phyloP scores from a whole-genome alignment of 345 rosid species.

The Camelina hispida region DNA sequence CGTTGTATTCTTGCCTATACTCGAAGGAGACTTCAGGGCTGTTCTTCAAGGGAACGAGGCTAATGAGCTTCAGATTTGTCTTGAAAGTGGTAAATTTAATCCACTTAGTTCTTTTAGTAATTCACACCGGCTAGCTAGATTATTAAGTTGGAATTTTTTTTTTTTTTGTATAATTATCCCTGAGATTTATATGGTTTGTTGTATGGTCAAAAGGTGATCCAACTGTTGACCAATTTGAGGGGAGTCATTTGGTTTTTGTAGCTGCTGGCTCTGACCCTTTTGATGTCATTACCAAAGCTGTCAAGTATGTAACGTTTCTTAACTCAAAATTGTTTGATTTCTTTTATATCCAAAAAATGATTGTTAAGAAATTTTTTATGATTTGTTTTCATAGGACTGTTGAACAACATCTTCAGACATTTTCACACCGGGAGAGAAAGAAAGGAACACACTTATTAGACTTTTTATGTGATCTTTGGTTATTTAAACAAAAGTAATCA shows the following conservation, averaged over 20 bases:
- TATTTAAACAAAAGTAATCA: too few species aligned
- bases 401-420: conserved; percentile 64
- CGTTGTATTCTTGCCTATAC: conserved; percentile 58
- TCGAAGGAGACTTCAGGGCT: conserved; percentile 62
- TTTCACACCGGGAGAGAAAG: conserved; percentile 60
- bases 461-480: neutral
- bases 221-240: conserved; percentile 47
- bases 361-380: too few species aligned
- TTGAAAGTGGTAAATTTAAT: conserved; percentile 54
- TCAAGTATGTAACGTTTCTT: conserved; percentile 26
- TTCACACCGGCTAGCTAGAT: neutral
- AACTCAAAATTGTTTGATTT: neutral
- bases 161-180: neutral
- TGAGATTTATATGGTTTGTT: conserved; percentile 2
- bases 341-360: too few species aligned
- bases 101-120: neutral
- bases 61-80: conserved; percentile 63
- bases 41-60: conserved; percentile 59
- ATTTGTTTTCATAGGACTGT: conserved; percentile 50
- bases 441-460: conserved; percentile 19
- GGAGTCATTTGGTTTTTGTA: conserved; percentile 55
- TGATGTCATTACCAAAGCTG: conserved; percentile 58
- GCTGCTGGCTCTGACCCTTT: conserved; percentile 66
- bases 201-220: conserved; percentile 52
- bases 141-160: neutral